Conservation (phyloP, 129 eudicot species). For the Lactuca saligna region DNA sequence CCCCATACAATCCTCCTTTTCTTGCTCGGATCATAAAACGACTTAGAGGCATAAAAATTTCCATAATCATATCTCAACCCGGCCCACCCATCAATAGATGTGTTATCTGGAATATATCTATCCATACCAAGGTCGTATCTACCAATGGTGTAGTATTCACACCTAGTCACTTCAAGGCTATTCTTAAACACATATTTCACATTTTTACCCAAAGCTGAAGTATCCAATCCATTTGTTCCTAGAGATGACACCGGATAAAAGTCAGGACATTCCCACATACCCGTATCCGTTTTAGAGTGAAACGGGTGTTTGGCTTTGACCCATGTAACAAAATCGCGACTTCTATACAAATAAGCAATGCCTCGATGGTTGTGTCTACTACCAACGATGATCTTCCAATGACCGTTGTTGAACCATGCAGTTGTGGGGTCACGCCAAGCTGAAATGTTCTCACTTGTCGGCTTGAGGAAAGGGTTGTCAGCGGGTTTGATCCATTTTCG, state of each 20-base stretch:
- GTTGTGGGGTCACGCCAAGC: constrained; percentile 80
- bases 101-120: constrained; percentile 48
- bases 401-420: constrained; percentile 67
- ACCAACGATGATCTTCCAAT: constrained; percentile 60
- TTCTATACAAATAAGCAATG: constrained; percentile 51
- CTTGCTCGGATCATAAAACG: constrained; percentile 58
- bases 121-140: constrained; percentile 41
- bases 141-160: constrained; percentile 65
- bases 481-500: constrained; percentile 65
- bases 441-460: constrained; percentile 42
- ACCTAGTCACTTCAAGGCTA: constrained; percentile 62
- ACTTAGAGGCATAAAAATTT: constrained; percentile 69
- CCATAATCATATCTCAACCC: constrained; percentile 78
- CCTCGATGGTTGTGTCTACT: constrained; percentile 45
- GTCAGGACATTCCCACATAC: constrained; percentile 86
- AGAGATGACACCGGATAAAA: constrained; percentile 52
- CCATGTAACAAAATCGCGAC: constrained; percentile 60
- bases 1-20: constrained; percentile 69
- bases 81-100: constrained; percentile 50
- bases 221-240: constrained; percentile 52
- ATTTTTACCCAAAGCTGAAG: constrained; percentile 40
- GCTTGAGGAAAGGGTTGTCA: constrained; percentile 56
- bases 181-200: constrained; percentile 69
- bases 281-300: constrained; percentile 41
- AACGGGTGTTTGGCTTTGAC: constrained; percentile 46